Conservation (phyloP, 164 flowering plant species). For the Protea cynaroides region DNA sequence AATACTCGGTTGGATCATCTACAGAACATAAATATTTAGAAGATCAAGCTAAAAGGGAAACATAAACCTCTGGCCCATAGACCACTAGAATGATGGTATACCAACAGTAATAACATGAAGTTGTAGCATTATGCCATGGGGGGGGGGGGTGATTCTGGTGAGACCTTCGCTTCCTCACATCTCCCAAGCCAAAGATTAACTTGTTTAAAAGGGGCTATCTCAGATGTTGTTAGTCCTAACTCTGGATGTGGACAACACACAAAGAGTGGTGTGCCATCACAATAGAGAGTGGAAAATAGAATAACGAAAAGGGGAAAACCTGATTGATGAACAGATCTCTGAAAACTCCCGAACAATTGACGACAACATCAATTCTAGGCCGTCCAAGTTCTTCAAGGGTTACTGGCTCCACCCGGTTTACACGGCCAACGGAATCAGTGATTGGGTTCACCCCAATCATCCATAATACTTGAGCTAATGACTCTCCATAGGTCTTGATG, state of each 20-base stretch:
- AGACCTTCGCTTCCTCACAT: neutral
- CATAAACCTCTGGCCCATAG: no score
- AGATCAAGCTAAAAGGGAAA: neutral
- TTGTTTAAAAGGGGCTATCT: no score
- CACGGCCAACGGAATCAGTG: slow-evolving; percentile 87
- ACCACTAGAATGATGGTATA: no score
- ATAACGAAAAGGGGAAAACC: slow-evolving; percentile 34
- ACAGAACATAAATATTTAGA: neutral
- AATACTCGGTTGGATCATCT: neutral
- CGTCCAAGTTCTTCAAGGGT: slow-evolving; percentile 98
- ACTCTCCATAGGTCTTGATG: slow-evolving; percentile 96
- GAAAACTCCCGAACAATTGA: slow-evolving; percentile 98
- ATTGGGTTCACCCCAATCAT: slow-evolving; percentile 93
- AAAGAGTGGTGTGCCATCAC: no score
- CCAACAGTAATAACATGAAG: no score
- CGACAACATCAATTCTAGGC: slow-evolving; percentile 97
- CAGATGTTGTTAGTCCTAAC: no score
- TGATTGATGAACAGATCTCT: slow-evolving; percentile 98
- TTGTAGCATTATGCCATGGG: no score
- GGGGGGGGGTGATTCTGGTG: no score
- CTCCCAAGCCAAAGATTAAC: neutral
- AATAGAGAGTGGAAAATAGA: neutral
- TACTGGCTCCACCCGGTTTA: slow-evolving; percentile 82
- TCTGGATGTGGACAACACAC: no score
- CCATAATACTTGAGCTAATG: slow-evolving; percentile 92